Evolutionary conservation across 2,329 filamentous ascomycete genomes (phyloP), one percentile per base, ranked within the genome.

Genomic region (Corinectria fuckeliana): DNA sequence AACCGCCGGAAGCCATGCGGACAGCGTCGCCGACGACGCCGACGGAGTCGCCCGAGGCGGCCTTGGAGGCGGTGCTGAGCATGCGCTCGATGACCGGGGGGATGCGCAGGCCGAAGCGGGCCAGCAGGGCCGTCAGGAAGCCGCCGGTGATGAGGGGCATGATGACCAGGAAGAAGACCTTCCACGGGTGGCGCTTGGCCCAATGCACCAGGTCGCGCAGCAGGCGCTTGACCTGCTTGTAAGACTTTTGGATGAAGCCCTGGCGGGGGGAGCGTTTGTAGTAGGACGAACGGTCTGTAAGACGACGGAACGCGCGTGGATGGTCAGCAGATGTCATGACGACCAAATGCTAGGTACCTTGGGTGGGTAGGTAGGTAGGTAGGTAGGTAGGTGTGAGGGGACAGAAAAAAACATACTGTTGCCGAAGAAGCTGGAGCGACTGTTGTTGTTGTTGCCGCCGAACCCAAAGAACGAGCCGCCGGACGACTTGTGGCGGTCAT

Each of bases 111-210:
- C 93, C 93, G 75, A 97, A 91, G 72, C 88, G 87, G 34, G 86
- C 85, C 44, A 97, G 84, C 42, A 97, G 80, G 45, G 90, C 91
- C 8, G 88, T 88, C 66, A 97, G 78, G 25, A 91, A 90, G 28
- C 94, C 94, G 50, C 92, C 92, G 1, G 90, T 93, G 70, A 97
- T 80, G 58, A 98, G 83, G 9, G 94, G 94, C 85, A 97, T 87
- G 70, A 97, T 85, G 63, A 97, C 89, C 62, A 93, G 85, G 81
- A 91, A 82, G 80, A 97, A 91, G 47, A 96, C 91, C 78, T 96
- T 96, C 72, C 92, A 79, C 0, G 93, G 94, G 78, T 97, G 90
- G 34, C 87, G 84, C 73, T 91, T 90, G 70, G 91, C 90, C 78
- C 94, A 96, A 74, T 89, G 86, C 74, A 90, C 82, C 8, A 97